A percentile compares a stretch with the other conserved stretches of the same genome.
phyloP scores from a whole-genome alignment of 495 filamentous ascomycete genomes.

The Glonium stellatum region DNA sequence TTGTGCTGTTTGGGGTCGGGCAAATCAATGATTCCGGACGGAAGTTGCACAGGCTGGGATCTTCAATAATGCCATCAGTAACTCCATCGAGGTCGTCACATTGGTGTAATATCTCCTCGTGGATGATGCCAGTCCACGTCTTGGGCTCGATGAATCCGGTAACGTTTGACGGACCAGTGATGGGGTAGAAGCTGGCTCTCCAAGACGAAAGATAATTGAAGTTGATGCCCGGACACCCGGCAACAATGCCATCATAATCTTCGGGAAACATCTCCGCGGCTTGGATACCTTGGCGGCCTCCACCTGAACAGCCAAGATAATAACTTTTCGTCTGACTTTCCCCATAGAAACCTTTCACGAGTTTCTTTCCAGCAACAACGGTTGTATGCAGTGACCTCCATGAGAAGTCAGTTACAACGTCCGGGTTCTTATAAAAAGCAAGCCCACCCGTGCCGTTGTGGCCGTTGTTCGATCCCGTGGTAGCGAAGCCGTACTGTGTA shows the following conservation, averaged over 20 bases:
- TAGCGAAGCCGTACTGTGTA: constrained; percentile 46
- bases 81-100: constrained; percentile 31
- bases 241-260: constrained; percentile 44
- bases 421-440: constrained; percentile 44
- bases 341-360: constrained; percentile 45
- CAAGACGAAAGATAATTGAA: constrained; percentile 46
- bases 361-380: constrained; percentile 38
- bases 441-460: constrained; percentile 48
- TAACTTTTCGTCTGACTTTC: constrained; percentile 43
- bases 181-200: constrained; percentile 47
- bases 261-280: constrained; percentile 43
- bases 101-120: constrained; percentile 26
- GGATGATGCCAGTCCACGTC: constrained; percentile 23
- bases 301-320: constrained; percentile 50
- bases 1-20: constrained; percentile 5
- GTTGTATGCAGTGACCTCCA: constrained; percentile 43
- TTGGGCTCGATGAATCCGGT: constrained; percentile 19
- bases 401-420: constrained; percentile 46
- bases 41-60: constrained; percentile 25
- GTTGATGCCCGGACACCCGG: constrained; percentile 33
- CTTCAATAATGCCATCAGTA: constrained; percentile 31
- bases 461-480: constrained; percentile 51
- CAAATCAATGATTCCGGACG: constrained; percentile 22
- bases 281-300: constrained; percentile 48
- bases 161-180: constrained; percentile 36